Conservation (phyloP, 305 asterid species). For the Solanum hybrid region DNA sequence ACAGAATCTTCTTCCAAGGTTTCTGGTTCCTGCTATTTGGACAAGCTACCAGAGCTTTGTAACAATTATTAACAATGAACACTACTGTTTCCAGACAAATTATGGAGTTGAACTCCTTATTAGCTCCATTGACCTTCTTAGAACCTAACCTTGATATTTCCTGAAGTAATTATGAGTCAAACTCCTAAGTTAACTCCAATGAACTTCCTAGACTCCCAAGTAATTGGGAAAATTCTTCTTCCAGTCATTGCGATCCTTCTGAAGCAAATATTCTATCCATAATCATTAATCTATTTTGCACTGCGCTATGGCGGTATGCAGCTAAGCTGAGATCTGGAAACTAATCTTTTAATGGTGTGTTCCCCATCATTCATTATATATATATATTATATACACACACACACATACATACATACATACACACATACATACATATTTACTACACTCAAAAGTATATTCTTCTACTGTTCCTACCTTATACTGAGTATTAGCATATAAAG, state of each 20-base stretch:
- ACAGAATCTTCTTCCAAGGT: neutral
- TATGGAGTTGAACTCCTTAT: neutral
- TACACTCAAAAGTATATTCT: neutral
- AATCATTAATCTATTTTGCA: neutral
- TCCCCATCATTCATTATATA: neutral
- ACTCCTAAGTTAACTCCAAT: neutral
- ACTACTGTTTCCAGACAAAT: neutral
- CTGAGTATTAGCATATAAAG: neutral
- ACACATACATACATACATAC: neutral
- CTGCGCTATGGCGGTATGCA: neutral
- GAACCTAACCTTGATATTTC: neutral
- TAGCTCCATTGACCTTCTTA: neutral
- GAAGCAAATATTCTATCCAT: neutral
- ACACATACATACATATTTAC: too few relatives aligned
- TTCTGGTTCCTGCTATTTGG: neutral
- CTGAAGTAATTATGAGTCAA: neutral
- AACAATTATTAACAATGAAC: neutral
- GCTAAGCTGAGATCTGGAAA: neutral
- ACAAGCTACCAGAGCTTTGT: neutral
- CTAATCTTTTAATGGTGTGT: neutral
- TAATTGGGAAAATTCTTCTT: neutral
- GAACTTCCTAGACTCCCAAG: neutral
- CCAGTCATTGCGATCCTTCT: neutral
- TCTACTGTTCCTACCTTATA: neutral
- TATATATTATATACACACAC: too few relatives aligned